These are phyloP conservation scores for Paramecium octaurelia DNA, from an alignment of 73 alveolate species.

Conservation along the genomic window DNA sequence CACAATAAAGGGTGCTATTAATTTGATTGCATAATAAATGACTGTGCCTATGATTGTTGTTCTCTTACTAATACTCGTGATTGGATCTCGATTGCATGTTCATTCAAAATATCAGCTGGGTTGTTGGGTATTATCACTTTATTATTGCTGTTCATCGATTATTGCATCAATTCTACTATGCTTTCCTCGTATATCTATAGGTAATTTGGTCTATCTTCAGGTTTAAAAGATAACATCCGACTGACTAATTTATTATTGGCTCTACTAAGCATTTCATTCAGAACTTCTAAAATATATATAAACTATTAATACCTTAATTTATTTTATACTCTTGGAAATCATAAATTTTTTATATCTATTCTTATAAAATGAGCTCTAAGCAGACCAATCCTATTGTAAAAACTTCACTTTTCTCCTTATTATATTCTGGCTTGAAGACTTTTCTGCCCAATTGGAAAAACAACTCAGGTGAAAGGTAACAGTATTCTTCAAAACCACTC, in stretches of 20 bases:
- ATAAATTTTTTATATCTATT: background rate
- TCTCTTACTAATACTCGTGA: background rate
- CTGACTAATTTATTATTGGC: background rate
- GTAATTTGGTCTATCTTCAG: slow-evolving; percentile 7
- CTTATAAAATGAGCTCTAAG: background rate
- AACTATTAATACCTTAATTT: background rate
- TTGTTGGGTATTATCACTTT: background rate
- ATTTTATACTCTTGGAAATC: background rate
- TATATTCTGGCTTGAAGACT: slow-evolving; percentile 19
- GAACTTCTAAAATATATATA: background rate
- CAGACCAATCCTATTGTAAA: slow-evolving; percentile 39
- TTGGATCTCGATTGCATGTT: background rate
- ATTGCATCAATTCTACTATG: background rate
- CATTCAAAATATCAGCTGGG: background rate
- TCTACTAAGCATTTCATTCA: background rate
- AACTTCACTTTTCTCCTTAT: slow-evolving; percentile 39
- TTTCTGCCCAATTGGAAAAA: background rate
- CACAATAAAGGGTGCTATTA: background rate
- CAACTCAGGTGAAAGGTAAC: slow-evolving; percentile 16
- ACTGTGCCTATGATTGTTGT: background rate
- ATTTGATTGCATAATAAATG: background rate
- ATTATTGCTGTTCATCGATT: background rate
- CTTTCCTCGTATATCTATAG: background rate
- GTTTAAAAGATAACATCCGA: background rate
- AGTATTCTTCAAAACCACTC: slow-evolving; percentile 42